Conservation (phyloP, 257 asterid genomes). For the Knoxia roxburghii region DNA sequence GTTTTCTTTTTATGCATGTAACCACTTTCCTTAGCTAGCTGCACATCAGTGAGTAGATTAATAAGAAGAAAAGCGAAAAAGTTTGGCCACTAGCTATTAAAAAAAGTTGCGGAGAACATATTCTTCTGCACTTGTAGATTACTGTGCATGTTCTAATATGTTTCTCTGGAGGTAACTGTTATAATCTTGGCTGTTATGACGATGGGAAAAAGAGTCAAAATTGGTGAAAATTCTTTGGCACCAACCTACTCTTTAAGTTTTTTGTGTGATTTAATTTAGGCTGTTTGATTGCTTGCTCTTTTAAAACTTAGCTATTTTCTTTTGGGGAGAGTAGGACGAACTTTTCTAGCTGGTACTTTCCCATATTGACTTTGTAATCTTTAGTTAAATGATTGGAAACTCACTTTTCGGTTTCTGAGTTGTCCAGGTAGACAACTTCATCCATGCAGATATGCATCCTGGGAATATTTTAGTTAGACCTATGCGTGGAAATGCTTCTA, state of each 20-base stretch:
- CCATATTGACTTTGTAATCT: not conserved
- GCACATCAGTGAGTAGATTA: not conserved
- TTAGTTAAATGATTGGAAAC: slow-evolving; percentile 1
- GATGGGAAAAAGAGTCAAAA: not conserved
- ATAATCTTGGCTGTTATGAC: not conserved
- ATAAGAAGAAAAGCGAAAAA: too few relatives aligned
- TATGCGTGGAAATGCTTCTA: slow-evolving; percentile 32
- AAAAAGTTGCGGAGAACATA: not conserved
- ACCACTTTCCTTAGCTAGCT: not conserved
- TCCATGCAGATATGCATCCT: slow-evolving; percentile 98
- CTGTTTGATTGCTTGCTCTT: not conserved
- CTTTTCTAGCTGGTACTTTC: not conserved
- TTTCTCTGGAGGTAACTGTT: too few relatives aligned
- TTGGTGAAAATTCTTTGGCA: not conserved
- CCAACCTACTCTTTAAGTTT: not conserved
- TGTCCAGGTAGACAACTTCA: slow-evolving; percentile 81
- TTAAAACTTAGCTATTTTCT: not conserved
- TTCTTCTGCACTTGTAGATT: not conserved
- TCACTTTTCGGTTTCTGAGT: slow-evolving; percentile 1
- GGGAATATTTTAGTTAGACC: slow-evolving; percentile 87
- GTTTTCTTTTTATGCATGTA: not conserved
- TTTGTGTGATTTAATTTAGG: not conserved
- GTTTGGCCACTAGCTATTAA: too few relatives aligned
- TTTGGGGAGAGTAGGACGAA: slow-evolving; percentile 1
- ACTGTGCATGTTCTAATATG: not conserved